Percentiles rank a stretch among this genome's conserved stretches.
Evolutionary conservation across 371 early-diverging fungal species (phyloP).

Genomic region (Funneliformis caledonium): DNA sequence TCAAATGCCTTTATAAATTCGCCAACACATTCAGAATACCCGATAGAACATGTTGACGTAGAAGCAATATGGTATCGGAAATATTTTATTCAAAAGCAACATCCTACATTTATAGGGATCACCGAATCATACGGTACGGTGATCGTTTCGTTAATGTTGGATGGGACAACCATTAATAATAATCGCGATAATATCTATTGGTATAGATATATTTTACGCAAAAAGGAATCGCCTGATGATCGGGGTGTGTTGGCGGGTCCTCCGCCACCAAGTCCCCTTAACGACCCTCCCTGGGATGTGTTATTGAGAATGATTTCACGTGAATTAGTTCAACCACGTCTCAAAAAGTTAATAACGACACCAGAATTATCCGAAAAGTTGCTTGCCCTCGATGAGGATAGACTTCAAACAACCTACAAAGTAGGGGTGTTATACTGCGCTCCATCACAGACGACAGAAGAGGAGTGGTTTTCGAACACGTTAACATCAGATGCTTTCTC

Average conservation of each 20-base stretch:
- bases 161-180: constrained; percentile 3
- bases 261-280: background rate
- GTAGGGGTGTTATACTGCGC: constrained; percentile 17
- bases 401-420: constrained; percentile 2
- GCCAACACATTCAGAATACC: background rate
- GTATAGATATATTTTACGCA: constrained; percentile 24
- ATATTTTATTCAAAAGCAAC: constrained; percentile 11
- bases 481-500: background rate
- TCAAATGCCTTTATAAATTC: background rate
- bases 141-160: background rate
- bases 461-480: constrained; percentile 25
- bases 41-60: constrained; percentile 6
- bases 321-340: too few species aligned
- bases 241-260: constrained; percentile 2
- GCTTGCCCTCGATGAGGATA: background rate
- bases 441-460: background rate
- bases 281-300: background rate
- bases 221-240: constrained; percentile 15
- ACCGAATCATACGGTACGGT: background rate
- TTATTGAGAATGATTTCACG: constrained; percentile 5
- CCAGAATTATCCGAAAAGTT: constrained; percentile 1
- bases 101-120: background rate
- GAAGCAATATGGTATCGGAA: constrained; percentile 12
- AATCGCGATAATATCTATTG: constrained; percentile 7
- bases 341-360: constrained; percentile 6